Conservation (phyloP, 257 asterid species). For the Solanum chmielewskii region DNA sequence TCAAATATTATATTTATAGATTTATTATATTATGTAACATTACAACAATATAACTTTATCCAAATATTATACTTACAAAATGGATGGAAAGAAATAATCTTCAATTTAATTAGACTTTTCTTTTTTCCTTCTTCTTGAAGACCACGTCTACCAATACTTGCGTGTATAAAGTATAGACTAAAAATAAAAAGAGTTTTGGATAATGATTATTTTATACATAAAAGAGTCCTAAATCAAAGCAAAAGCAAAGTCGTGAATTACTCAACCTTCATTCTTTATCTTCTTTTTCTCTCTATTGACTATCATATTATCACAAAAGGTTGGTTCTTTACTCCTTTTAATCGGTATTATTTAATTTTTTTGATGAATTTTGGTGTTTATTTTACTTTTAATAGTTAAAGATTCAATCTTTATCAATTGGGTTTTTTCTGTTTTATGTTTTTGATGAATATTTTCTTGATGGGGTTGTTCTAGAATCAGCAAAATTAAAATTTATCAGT, state of each 20-base stretch:
- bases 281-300: neutral
- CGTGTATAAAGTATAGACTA: neutral
- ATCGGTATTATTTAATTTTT: neutral
- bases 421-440: neutral
- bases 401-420: neutral
- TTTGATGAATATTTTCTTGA: neutral
- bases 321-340: neutral
- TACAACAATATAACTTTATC: neutral
- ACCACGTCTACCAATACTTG: neutral
- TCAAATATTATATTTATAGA: no score
- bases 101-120: no score
- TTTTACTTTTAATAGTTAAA: neutral
- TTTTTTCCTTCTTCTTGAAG: neutral
- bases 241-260: constrained; percentile 14
- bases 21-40: neutral
- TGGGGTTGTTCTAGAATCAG: neutral
- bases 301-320: constrained; percentile 6
- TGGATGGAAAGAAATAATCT: no score
- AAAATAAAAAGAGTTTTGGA: neutral
- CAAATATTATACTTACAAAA: neutral
- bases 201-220: neutral
- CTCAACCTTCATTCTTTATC: constrained; percentile 1
- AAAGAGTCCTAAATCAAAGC: constrained; percentile 10
- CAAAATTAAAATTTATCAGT: neutral
- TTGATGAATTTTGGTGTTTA: neutral